A percentile compares a stretch with the other conserved stretches of the same genome.
Conservation (phyloP, 768 basidiomycete species). For the Arthromyces matolae region DNA sequence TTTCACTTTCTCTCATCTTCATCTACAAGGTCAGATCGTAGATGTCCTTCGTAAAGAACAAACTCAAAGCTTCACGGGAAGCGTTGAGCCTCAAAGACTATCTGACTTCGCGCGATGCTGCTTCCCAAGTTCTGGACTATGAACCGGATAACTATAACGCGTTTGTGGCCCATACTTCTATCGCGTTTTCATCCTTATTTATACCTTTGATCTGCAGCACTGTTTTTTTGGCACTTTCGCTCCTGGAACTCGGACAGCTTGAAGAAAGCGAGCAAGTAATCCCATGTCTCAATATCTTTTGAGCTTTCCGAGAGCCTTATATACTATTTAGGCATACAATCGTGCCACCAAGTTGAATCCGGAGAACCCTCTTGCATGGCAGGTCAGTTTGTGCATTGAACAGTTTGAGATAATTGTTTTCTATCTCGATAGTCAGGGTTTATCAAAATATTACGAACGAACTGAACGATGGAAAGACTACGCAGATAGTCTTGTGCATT, state of each 20-base stretch:
- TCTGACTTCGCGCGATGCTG: constrained; percentile 59
- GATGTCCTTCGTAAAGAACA: constrained; percentile 59
- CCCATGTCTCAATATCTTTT: constrained; percentile 7
- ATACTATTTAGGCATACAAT: constrained; percentile 57
- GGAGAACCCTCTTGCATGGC: constrained; percentile 76
- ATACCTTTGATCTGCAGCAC: constrained; percentile 42
- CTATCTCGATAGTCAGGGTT: constrained; percentile 46
- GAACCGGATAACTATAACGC: constrained; percentile 87
- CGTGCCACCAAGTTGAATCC: constrained; percentile 72
- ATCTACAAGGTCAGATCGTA: too few species aligned
- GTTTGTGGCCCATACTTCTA: constrained; percentile 43
- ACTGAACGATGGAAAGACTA: constrained; percentile 55
- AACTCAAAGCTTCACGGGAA: constrained; percentile 79
- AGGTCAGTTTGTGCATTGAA: constrained; percentile 44
- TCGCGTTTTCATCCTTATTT: background rate
- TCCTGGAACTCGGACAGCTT: constrained; percentile 66
- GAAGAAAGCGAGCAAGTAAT: constrained; percentile 85
- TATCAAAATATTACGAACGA: constrained; percentile 70
- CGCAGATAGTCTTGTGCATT: constrained; percentile 45
- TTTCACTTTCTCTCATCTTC: background rate
- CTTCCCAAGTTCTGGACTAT: constrained; percentile 61
- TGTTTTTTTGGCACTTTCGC: constrained; percentile 81
- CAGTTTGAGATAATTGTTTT: background rate
- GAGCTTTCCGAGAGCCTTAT: constrained; percentile 13
- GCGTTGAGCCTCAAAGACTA: constrained; percentile 75